These are phyloP conservation scores for Pichia cephalocereana DNA, from an alignment of 805 yeast genomes.

Conservation along the genomic window DNA sequence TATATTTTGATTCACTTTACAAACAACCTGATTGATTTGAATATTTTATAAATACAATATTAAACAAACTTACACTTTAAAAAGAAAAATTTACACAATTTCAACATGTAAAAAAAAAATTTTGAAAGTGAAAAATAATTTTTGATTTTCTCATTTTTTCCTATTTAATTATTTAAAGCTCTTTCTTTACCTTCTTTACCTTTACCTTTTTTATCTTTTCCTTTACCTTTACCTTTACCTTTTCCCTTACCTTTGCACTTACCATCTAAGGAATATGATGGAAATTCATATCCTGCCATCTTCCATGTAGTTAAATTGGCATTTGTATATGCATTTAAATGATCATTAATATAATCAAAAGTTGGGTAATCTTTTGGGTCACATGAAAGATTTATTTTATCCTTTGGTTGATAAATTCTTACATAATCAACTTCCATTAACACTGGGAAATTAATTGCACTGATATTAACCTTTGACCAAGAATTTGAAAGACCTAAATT, in stretches of 20 bases:
- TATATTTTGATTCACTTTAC: too few species aligned
- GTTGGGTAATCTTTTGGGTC: constrained; percentile 33
- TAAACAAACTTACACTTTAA: too few species aligned
- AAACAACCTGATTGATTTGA: too few species aligned
- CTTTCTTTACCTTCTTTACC: too few species aligned
- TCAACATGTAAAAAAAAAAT: too few species aligned
- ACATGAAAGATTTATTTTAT: constrained; percentile 25
- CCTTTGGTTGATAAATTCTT: constrained; percentile 32
- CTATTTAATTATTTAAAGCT: too few species aligned
- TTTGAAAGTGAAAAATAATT: too few species aligned
- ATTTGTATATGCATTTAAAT: constrained; percentile 26
- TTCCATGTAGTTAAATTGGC: constrained; percentile 30
- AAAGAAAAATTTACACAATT: too few species aligned
- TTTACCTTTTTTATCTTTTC: too few species aligned
- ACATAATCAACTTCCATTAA: constrained; percentile 31
- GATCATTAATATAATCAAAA: constrained; percentile 13
- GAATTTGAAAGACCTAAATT: constrained; percentile 69
- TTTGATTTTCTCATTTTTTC: too few species aligned
- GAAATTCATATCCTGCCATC: constrained; percentile 29
- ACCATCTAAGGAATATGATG: constrained; percentile 17
- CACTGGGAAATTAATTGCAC: constrained; percentile 28
- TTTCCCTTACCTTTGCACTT: background rate
- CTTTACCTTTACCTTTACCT: too few species aligned
- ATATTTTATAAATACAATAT: too few species aligned
- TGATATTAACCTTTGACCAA: constrained; percentile 34